Evolutionary conservation across 2,329 filamentous ascomycete genomes (phyloP).

Genomic region (Xylaria sp.): DNA sequence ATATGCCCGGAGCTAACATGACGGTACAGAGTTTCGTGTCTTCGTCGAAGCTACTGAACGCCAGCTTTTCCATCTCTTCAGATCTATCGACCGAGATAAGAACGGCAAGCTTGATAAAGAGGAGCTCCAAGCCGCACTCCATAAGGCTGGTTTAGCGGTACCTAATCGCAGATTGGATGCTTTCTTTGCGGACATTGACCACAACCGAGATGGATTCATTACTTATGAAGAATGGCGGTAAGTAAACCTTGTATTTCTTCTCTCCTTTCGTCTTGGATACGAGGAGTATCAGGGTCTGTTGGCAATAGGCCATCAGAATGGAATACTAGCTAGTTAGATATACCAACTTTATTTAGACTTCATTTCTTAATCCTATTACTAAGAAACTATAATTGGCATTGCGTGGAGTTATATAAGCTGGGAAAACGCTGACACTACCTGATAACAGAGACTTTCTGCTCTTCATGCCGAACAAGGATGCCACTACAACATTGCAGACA

Average conservation of each 20-base stretch:
- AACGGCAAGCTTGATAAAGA: constrained; percentile 87
- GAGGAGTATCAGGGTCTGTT: background rate
- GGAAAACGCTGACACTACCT: constrained; percentile 18
- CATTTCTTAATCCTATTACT: background rate
- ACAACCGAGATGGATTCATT: constrained; percentile 87
- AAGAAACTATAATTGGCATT: background rate
- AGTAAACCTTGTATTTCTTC: constrained; percentile 51
- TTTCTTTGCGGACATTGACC: constrained; percentile 92
- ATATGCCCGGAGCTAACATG: constrained; percentile 30
- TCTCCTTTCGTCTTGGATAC: background rate
- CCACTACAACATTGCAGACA: constrained; percentile 77
- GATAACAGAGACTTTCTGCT: constrained; percentile 83
- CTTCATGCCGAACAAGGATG: constrained; percentile 77
- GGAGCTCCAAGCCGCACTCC: constrained; percentile 85
- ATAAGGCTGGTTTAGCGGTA: constrained; percentile 80
- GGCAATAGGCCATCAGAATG: background rate
- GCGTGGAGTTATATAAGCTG: background rate
- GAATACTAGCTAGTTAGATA: constrained; percentile 4
- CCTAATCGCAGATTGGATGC: constrained; percentile 79
- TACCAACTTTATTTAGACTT: constrained; percentile 10
- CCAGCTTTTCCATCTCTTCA: constrained; percentile 84
- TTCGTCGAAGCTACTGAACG: constrained; percentile 91
- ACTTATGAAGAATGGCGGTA: constrained; percentile 98
- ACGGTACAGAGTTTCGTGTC: constrained; percentile 79
- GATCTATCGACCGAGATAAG: constrained; percentile 84